These are phyloP conservation scores for Fusarium scirpi DNA, from an alignment of 2,329 filamentous ascomycete species.

Conservation along the genomic window DNA sequence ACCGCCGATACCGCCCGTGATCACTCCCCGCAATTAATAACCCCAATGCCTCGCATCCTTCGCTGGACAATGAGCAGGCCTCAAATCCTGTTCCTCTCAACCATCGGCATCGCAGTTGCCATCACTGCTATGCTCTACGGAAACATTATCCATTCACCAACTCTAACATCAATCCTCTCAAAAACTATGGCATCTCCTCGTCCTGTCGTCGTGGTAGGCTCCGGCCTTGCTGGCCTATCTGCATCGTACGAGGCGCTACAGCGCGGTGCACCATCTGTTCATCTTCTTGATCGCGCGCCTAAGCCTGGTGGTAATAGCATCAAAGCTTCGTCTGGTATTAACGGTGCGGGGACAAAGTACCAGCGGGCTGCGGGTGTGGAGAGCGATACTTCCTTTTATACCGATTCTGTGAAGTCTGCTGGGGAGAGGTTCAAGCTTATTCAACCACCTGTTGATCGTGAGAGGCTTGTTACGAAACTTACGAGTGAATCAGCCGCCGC, in stretches of 20 bases:
- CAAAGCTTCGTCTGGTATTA: conserved; percentile 76
- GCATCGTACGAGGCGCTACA: conserved; percentile 68
- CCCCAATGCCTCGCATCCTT: conserved; percentile 47
- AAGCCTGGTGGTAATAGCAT: conserved; percentile 75
- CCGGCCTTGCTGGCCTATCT: conserved; percentile 72
- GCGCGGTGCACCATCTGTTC: conserved; percentile 62
- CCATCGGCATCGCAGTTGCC: conserved; percentile 46
- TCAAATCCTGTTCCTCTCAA: conserved; percentile 45
- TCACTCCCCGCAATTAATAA: conserved; percentile 19
- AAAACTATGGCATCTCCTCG: conserved; percentile 42
- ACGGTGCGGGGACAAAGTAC: conserved; percentile 69
- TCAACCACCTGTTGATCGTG: conserved; percentile 49
- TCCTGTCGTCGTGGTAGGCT: conserved; percentile 71
- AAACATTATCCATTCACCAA: conserved; percentile 37
- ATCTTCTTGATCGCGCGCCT: conserved; percentile 68
- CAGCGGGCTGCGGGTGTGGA: conserved; percentile 57
- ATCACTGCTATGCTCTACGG: conserved; percentile 49
- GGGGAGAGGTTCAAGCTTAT: conserved; percentile 55
- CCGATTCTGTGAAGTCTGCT: conserved; percentile 69
- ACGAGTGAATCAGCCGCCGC: conserved; percentile 61
- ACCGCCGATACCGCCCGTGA: conserved; percentile 40
- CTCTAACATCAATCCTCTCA: conserved; percentile 41
- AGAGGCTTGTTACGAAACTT: conserved; percentile 62
- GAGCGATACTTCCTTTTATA: conserved; percentile 60
- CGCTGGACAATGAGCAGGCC: conserved; percentile 48